Conservation (phyloP, 352 stramenopile genomes). For the Pythium sp. region DNA sequence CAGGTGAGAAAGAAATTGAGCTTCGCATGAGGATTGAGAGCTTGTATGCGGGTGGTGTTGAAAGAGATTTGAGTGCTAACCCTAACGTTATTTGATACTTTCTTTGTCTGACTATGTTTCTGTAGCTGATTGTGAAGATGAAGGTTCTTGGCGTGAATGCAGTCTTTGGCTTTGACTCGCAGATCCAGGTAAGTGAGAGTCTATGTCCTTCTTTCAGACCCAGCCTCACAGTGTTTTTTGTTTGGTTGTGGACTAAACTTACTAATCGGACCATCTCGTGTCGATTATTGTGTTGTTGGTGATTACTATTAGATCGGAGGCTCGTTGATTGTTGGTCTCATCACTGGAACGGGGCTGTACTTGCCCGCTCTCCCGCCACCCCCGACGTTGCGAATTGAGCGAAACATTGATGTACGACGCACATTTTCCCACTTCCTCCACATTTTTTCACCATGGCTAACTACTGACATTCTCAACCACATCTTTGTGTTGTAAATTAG, state of each 20-base stretch:
- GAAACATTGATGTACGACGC: constrained; percentile 89
- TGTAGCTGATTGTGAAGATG: constrained; percentile 85
- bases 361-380: constrained; percentile 94
- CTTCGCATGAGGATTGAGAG: background rate
- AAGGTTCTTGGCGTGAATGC: constrained; percentile 95
- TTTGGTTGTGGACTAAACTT: background rate
- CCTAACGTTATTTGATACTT: background rate
- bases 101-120: background rate
- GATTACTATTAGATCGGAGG: constrained; percentile 61
- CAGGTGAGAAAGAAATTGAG: constrained; percentile 62
- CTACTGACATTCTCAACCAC: background rate
- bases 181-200: constrained; percentile 68
- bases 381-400: constrained; percentile 90
- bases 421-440: background rate
- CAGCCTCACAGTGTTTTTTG: background rate
- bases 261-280: background rate
- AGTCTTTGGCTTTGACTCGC: constrained; percentile 92
- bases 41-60: background rate
- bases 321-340: constrained; percentile 87
- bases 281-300: background rate
- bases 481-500: constrained; percentile 20
- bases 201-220: background rate
- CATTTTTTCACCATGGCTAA: background rate
- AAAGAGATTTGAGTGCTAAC: background rate
- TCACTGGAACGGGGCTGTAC: constrained; percentile 91